Evolutionary conservation across 2,329 filamentous ascomycete species (phyloP), one percentile per base, ranked within the genome.

Genomic region (Mycosphaerelloides madeirae): DNA sequence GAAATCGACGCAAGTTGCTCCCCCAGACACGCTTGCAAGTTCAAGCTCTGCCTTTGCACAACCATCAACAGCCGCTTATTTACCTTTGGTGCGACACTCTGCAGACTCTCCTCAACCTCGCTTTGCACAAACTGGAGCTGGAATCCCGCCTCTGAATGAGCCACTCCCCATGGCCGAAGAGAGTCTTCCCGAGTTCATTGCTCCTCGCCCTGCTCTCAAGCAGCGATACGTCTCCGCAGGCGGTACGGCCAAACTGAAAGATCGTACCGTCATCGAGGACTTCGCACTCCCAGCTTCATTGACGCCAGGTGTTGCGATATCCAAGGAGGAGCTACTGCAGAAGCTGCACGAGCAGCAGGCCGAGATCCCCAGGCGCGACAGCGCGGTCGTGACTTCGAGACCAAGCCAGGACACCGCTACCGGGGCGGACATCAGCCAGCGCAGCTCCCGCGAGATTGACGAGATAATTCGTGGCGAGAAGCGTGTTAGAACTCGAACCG

Each of bases 201-300:
- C 44, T 16, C 52, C 54, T 5, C 47, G 46, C 9, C 53, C 50
- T 9, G 46, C 44, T 4, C 18, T 32, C 13, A 50, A 45, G 32
- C 59, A 60, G 42, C 58, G 59, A 29, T 62, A 58, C 37, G 54
- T 62, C 32, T 52, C 55, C 2, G 59, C 59, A 9, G 59, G 59
- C 32, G 59, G 59, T 20, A 44, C 37, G 32, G 45, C 49, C 14
- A 53, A 48, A 16, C 43, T 61, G 8, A 14, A 43, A 29, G 53
- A 60, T 19, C 58, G 59, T 19, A n/a, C 31, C 15, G 54, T 55
- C 42, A 56, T 61, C 36, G 3, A 20, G 4, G 33, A 15, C 13
- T 41, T 41, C 25, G 11, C 31, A 6, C 41, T 41, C 7, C 41
- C 45, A 3, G 19, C 29, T 13, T 31, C 34, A 3, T 3, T 41